Conservation (phyloP, 2,329 filamentous ascomycete genomes). For the Aspergillus versicolor region DNA sequence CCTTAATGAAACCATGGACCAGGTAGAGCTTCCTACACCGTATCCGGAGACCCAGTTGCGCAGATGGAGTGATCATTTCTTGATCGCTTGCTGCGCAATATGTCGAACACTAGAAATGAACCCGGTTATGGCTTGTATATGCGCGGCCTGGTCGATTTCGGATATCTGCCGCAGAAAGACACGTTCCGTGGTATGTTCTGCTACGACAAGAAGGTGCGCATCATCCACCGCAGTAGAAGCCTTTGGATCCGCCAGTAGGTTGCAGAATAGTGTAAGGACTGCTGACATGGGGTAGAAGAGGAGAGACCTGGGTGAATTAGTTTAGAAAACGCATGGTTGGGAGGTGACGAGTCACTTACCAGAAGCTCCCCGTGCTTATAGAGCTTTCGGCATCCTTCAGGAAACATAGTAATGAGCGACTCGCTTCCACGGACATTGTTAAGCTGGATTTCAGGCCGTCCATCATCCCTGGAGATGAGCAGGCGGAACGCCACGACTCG, state of each 20-base stretch:
- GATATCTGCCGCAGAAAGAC: background rate
- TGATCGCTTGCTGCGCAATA: background rate
- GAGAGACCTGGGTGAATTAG: background rate
- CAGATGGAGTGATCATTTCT: too few relatives aligned
- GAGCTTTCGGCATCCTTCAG: background rate
- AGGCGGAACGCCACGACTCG: background rate
- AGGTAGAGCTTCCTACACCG: background rate
- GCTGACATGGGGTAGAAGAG: constrained; percentile 1
- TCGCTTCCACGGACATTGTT: background rate
- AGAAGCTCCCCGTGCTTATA: background rate
- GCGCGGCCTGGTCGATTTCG: background rate
- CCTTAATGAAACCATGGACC: background rate
- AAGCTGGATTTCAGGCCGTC: constrained; percentile 1
- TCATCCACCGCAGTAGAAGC: background rate
- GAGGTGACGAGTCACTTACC: background rate
- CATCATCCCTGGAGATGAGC: background rate
- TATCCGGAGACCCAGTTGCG: too few relatives aligned
- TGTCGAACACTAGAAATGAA: background rate
- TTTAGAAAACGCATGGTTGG: background rate
- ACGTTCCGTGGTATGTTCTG: background rate
- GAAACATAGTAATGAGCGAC: background rate
- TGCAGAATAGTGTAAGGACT: constrained; percentile 1
- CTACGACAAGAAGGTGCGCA: background rate
- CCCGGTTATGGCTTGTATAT: background rate
- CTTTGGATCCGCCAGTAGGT: background rate